Evolutionary conservation across 352 stramenopile genomes (phyloP), one percentile per base, ranked within the genome.

Genomic region (Pythium vanterpoolii): DNA sequence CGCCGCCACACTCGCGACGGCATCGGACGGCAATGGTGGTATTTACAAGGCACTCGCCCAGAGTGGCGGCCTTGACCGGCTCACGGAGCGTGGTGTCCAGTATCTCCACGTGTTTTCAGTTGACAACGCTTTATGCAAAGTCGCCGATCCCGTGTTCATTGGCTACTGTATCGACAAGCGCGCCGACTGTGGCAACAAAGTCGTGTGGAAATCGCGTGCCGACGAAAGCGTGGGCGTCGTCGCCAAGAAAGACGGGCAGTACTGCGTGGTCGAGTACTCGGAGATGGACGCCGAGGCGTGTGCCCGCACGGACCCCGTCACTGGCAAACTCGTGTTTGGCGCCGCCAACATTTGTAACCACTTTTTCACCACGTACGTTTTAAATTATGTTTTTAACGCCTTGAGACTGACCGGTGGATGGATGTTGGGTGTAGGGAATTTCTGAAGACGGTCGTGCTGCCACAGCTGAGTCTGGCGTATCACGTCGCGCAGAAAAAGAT

Each of bases 301-400:
- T 62, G 82, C 86, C 65, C 50, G 84, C 74, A 68, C 76, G 42
- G 62, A 93, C 49, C 44, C 71, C 23, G 65, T 30, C 43, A 95
- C 74, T 2, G 94, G 93, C 13, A 81, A 89, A 51, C 82, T 99
- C 10, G 66, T 90, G 0, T 99, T 97, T 71, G 92, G 96, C 13
- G 95, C 95, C 1, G 97, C 89, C 26, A 99, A 99, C 68, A 99
- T 99, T 71, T 99, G 97, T 89, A 99, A 99, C 83, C 96, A 99
- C 71, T 98, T 97, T 52, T 70, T 70, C 51, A 66, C 63, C 5
- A 63, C 52, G 63, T 70, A 58, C 16, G 63, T 70, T 48, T 10
- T 48, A 48, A 21, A 30, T 9, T 48, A 26, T 26, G 40, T 2
- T 38, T 39, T n/a, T n/a, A n/a, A n/a, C n/a, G n/a, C n/a, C n/a